Evolutionary conservation across 148 eudicot genomes (phyloP).

Genomic region (Arctostaphylos glauca): DNA sequence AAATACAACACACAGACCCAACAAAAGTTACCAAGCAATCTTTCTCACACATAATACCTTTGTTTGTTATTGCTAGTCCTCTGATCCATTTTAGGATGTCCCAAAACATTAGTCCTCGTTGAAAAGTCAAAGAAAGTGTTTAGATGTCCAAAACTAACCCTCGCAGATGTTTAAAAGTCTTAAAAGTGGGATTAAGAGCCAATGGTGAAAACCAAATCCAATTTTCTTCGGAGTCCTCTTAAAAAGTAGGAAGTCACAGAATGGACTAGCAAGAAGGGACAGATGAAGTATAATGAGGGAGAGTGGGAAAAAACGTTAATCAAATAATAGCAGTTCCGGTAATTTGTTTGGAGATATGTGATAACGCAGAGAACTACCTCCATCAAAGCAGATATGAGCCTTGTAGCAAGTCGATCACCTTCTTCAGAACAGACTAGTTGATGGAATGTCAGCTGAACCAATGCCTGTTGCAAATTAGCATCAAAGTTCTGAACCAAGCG

Average conservation of each 20-base stretch:
- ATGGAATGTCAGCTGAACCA: conserved; percentile 80
- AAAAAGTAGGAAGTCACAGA: background rate
- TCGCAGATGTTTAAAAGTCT: background rate
- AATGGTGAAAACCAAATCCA: background rate
- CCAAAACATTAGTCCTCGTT: background rate
- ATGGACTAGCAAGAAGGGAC: background rate
- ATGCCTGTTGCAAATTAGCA: conserved; percentile 39
- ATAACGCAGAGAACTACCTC: conserved; percentile 54
- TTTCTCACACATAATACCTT: background rate
- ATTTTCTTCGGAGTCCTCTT: background rate
- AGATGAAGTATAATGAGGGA: background rate
- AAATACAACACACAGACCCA: background rate
- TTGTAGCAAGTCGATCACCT: conserved; percentile 81
- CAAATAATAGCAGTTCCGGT: background rate
- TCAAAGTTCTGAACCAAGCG: conserved; percentile 82
- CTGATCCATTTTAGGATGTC: background rate
- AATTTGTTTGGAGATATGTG: background rate
- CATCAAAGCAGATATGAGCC: conserved; percentile 92
- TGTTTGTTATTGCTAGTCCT: background rate
- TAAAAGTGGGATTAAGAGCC: background rate
- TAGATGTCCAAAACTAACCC: background rate
- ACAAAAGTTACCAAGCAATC: background rate
- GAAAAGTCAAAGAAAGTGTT: background rate
- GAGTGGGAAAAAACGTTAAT: background rate
- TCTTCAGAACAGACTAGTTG: conserved; percentile 93